These are phyloP conservation scores for Meyerozyma guilliermondii DNA, from an alignment of 1,139 yeast species.

Conservation along the genomic window DNA sequence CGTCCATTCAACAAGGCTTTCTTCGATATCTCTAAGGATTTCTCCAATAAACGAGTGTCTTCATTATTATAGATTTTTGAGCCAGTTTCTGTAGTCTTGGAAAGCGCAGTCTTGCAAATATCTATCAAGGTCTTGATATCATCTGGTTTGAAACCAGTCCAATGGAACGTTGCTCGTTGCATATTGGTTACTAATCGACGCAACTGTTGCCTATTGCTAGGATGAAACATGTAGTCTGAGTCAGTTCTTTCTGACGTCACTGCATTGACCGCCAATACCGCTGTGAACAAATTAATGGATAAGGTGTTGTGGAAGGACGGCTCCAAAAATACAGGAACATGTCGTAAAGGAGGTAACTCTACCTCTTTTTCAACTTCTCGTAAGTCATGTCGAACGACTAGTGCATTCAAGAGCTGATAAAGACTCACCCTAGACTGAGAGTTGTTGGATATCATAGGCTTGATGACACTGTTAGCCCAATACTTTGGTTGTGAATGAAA, in stretches of 20 bases:
- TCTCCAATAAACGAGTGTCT: constrained; percentile 37
- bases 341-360: constrained; percentile 53
- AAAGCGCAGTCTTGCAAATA: constrained; percentile 44
- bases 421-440: constrained; percentile 41
- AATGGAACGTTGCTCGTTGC: constrained; percentile 64
- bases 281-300: constrained; percentile 57
- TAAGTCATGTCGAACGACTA: constrained; percentile 53
- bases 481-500: constrained; percentile 42
- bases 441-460: constrained; percentile 37
- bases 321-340: constrained; percentile 49
- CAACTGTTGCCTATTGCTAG: constrained; percentile 48
- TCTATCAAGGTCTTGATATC: constrained; percentile 49
- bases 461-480: constrained; percentile 45
- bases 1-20: constrained; percentile 44
- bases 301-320: constrained; percentile 61
- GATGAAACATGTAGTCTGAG: constrained; percentile 67
- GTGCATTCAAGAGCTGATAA: constrained; percentile 33
- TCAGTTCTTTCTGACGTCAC: constrained; percentile 67
- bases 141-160: constrained; percentile 64
- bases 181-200: constrained; percentile 54
- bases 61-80: constrained; percentile 21
- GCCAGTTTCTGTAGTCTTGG: constrained; percentile 24
- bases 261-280: constrained; percentile 68
- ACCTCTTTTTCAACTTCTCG: constrained; percentile 51
- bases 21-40: constrained; percentile 40